phyloP scores from a whole-genome alignment of 1,284 basidiomycete genomes.

The Spongiforma sp. region DNA sequence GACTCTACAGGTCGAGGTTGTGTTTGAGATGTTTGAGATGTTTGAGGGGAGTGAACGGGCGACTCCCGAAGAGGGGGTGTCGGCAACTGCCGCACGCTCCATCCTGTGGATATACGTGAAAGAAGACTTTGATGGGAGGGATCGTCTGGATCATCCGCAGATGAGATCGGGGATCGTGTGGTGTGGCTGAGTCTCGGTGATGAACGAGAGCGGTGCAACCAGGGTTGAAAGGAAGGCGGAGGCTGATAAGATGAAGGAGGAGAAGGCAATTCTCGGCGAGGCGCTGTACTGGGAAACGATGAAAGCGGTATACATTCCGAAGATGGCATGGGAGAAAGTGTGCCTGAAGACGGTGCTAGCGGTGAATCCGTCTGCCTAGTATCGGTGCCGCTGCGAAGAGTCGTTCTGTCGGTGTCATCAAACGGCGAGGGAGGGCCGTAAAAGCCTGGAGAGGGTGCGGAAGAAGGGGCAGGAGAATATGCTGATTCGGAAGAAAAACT shows the following conservation, averaged over 20 bases:
- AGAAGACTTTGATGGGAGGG: constrained; percentile 14
- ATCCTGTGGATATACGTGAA: constrained; percentile 26
- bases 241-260: constrained; percentile 40
- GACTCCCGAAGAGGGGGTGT: constrained; percentile 29
- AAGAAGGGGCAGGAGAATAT: constrained; percentile 34
- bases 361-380: constrained; percentile 22
- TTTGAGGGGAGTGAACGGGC: constrained; percentile 15
- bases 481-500: constrained; percentile 42
- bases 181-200: constrained; percentile 33
- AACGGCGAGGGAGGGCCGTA: constrained; percentile 30
- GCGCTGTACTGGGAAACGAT: constrained; percentile 23
- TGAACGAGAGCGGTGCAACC: constrained; percentile 38
- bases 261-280: constrained; percentile 35
- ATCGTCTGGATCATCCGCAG: constrained; percentile 29
- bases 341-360: constrained; percentile 26
- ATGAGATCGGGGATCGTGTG: constrained; percentile 17
- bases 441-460: constrained; percentile 33
- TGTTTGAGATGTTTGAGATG: no score
- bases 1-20: constrained; percentile 10
- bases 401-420: constrained; percentile 27
- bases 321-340: constrained; percentile 36
- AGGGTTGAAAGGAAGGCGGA: constrained; percentile 33
- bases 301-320: constrained; percentile 37
- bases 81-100: constrained; percentile 34
- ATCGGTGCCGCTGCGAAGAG: constrained; percentile 15